Evolutionary conservation across 305 asterid genomes (phyloP), one percentile per base, ranked within the genome.

Genomic region (Fraxinus floribunda): DNA sequence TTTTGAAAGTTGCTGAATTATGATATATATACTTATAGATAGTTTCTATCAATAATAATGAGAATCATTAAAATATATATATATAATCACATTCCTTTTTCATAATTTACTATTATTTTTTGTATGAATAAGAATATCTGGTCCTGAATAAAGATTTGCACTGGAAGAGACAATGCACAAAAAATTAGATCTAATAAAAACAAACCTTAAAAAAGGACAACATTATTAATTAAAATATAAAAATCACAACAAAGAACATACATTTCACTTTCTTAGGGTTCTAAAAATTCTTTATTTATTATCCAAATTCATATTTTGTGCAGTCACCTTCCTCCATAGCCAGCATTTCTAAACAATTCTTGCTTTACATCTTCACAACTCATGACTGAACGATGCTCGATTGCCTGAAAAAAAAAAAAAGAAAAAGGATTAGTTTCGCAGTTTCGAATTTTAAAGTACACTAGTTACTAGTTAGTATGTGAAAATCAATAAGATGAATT

Each of bases 271-370:
- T 24, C 73, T 64, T 10, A 64, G 0, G 35, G 73, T 9, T 64
- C 34, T 26, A 6, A 41, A 72, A 79, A 30, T 66, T 78, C 34
- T 62, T 29, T n/a, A 52, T n/a, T 62, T 39, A 52, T 41, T 64
- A n/a, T 57, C 30, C 78, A 13, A 44, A 71, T 36, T 75, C 64
- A 29, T 80, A 71, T 74, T 9, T 1, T 76, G 84, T 90, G 90
- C 20, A 88, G 15, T 86, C 97, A 93, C 90, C 92, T 92, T 81
- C 98, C 98, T 46, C 97, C 97, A 75, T 88, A 93, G 16, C 98
- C 96, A 77, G 98, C 94, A 86, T 88, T 92, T 86, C 91, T 90
- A 84, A 88, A 90, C 82, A 94, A 72, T 46, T 93, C 95, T 74
- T 89, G 98, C 86, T 93, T 93, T 35, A 93, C 87, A 36, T 92